phyloP scores from a whole-genome alignment of 805 yeast species.

The Candida silvicultrix region DNA sequence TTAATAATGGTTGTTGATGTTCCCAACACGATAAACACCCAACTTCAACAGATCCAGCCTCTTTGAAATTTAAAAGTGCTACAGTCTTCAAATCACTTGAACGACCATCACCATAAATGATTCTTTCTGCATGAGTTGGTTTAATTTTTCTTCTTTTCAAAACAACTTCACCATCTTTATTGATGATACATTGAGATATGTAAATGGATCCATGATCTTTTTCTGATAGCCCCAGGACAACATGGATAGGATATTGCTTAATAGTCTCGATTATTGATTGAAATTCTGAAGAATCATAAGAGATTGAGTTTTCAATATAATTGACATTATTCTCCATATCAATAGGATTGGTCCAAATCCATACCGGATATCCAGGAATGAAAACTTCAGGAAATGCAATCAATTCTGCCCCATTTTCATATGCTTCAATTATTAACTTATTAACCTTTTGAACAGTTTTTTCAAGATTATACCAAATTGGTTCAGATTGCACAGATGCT shows the following conservation, averaged over 20 bases:
- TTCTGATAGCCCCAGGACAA: slow-evolving; percentile 9
- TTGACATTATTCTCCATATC: slow-evolving; percentile 3
- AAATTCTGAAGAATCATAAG: slow-evolving; percentile 1
- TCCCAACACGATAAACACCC: slow-evolving; percentile 21
- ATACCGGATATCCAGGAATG: slow-evolving; percentile 16
- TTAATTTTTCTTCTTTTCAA: slow-evolving; percentile 17
- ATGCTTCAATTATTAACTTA: slow-evolving; percentile 12
- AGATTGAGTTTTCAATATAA: slow-evolving; percentile 6
- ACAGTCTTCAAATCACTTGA: slow-evolving; percentile 4
- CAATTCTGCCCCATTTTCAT: slow-evolving; percentile 10
- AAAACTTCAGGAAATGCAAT: slow-evolving; percentile 17
- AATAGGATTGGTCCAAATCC: slow-evolving; percentile 4
- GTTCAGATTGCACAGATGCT: slow-evolving; percentile 17
- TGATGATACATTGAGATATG: slow-evolving; percentile 7
- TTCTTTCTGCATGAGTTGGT: slow-evolving; percentile 20
- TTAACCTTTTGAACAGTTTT: slow-evolving; percentile 10
- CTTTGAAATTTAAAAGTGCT: slow-evolving; percentile 9
- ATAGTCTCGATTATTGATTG: slow-evolving; percentile 1
- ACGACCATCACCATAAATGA: slow-evolving; percentile 18
- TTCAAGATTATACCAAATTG: slow-evolving; percentile 11
- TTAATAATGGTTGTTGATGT: slow-evolving; percentile 16
- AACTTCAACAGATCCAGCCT: slow-evolving; percentile 4
- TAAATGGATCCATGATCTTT: slow-evolving; percentile 13
- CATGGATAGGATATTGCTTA: slow-evolving; percentile 1
- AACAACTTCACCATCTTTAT: slow-evolving; percentile 3